Evolutionary conservation across 768 basidiomycete genomes (phyloP).

Genomic region (Boletales sp.): DNA sequence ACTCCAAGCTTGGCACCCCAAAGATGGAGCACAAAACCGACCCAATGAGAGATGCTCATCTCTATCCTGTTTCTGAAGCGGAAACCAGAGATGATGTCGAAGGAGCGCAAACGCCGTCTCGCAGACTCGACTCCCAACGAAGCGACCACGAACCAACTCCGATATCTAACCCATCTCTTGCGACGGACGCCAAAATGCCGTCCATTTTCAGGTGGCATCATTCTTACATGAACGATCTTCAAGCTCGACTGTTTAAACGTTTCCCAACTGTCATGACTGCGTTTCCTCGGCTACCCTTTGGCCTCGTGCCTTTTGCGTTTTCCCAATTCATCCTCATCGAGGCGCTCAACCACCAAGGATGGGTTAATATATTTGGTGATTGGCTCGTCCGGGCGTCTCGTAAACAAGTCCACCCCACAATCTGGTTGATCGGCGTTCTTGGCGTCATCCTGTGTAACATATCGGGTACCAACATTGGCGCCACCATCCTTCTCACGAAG

Average conservation of each 20-base stretch:
- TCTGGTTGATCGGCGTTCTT: constrained; percentile 68
- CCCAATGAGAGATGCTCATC: no score
- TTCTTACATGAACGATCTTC: background rate
- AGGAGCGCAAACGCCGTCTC: no score
- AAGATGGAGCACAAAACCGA: background rate
- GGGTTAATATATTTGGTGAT: constrained; percentile 78
- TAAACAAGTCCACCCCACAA: constrained; percentile 43
- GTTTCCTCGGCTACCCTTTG: constrained; percentile 68
- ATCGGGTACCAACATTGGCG: constrained; percentile 88
- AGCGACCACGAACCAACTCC: no score
- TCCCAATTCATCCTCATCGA: constrained; percentile 94
- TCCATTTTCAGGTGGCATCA: background rate
- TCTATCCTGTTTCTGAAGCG: no score
- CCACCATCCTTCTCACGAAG: constrained; percentile 84
- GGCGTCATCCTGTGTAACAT: constrained; percentile 77
- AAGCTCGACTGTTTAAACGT: constrained; percentile 22
- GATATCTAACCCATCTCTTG: no score
- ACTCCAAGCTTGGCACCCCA: background rate
- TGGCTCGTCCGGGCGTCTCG: constrained; percentile 55
- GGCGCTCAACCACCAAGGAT: constrained; percentile 74
- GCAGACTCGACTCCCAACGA: no score
- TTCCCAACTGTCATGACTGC: constrained; percentile 74
- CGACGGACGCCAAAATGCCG: background rate
- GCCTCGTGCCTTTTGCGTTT: constrained; percentile 87
- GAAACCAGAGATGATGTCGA: no score